Evolutionary conservation across 768 basidiomycete species (phyloP), one percentile per base, ranked within the genome.

Genomic region (Panaeolus cyanescens): DNA sequence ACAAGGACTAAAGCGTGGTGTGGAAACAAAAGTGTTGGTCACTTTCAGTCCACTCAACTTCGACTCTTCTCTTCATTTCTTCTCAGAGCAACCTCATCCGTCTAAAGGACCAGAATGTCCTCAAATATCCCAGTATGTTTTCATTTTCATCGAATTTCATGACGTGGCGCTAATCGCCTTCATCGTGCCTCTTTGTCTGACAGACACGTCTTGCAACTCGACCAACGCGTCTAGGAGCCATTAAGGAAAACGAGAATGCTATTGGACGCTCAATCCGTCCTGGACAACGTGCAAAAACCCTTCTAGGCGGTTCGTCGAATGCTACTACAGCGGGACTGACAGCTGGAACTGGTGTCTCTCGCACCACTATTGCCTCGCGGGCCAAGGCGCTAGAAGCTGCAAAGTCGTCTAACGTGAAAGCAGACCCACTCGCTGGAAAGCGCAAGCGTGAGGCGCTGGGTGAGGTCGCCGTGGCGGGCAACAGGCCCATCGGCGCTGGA

Each of bases 391-490:
- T 78, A 70, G 64, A 71, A 71, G 54, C 71, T 64, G 71, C 78
- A 31, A 72, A 55, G 73, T 75, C 63, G 30, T 50, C 45, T 6
- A 76, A 75, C 36, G 56, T 67, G 54, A 81, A 85, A 63, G 67
- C 72, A 20, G 87, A 89, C 30, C 71, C 74, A 8, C 76, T 79
- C 32, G 80, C 80, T 3, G 86, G 83, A 55, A 92, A 93, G 73
- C 83, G 92, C 64, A 93, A 93, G 73, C 89, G 93, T 40, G 88
- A 89, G 55, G 91, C 91, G 0, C 79, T 94, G 28, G 88, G 86
- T 32, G 92, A 94, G 72, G 89, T 92, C 40, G 83, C 86, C 7
- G 77, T 74, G 12, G 69, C 77, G 20, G 76, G 71, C 62, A 86
- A 87, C 67, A 86, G 84, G 67, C 80, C 73, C 33, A 65, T 80